Evolutionary conservation across 1,284 basidiomycete genomes (phyloP), one percentile per base, ranked within the genome.

Genomic region (Ganoderma meredithae): DNA sequence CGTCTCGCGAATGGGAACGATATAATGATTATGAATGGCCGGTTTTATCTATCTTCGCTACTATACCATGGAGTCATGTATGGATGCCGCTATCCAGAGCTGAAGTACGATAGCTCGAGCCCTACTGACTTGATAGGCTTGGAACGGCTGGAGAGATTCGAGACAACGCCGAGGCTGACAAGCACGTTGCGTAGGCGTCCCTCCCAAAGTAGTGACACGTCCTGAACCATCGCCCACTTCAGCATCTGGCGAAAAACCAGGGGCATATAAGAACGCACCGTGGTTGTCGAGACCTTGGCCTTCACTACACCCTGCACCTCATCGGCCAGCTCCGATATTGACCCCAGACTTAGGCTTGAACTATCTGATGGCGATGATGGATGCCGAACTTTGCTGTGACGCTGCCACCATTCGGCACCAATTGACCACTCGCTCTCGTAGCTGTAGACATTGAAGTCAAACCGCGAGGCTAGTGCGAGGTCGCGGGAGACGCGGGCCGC

Each of bases 361-460:
- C 36, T 62, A 2, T 68, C 71, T 2, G 69, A 62, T 2, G 70
- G 41, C 5, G 61, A 62, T 1, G 69, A 53, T 19, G 22, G 25
- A 22, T 70, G 66, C 44, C 73, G 75, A 69, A 55, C 69, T 47
- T 76, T 80, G 27, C 74, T 77, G 31, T 87, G 86, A 17, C 94
- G 87, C 75, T 95, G 86, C 94, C 95, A 96, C 93, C 94, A 96
- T 79, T 97, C 95, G 2, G 93, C 92, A n/a, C 95, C 97, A 80
- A 99, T 86, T 5, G 95, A 93, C 89, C 96, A 93, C 78, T 98
- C 97, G 76, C 94, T 96, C 75, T 98, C 96, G 80, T 97, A 99
- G 77, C 94, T 96, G 78, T 98, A 98, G 33, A 97, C 89, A 76
- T 99, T 99, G 81, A 99, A 96, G 77, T 98, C 96, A 78, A 97